Evolutionary conservation across 2,329 filamentous ascomycete genomes (phyloP), one percentile per base, ranked within the genome.

Genomic region (Pezicula radicicola): DNA sequence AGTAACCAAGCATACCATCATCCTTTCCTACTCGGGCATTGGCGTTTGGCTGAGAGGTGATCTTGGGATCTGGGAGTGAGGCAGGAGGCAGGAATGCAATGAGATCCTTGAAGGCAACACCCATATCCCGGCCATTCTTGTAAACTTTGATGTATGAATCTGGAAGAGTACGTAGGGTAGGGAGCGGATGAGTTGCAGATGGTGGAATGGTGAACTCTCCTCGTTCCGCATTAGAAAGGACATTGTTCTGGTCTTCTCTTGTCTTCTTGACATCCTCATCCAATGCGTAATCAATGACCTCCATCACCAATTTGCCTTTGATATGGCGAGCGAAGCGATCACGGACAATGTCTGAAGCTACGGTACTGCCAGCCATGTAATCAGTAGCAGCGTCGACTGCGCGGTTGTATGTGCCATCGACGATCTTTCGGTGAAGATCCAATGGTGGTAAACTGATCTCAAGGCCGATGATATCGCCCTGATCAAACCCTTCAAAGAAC

Each of bases 261-360:
- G 88, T 73, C 62, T 96, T 89, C 63, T 97, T 92, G 39, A 97
- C 83, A 59, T 95, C 88, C 67, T 96, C 95, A 10, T 87, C 88
- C 0, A 89, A 78, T 61, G 93, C 89, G 68, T 95, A 95, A 66
- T 96, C 91, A 58, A 91, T 88, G 66, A 90, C 88, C 71, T 97
- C 93, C 69, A 96, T 97, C 73, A 95, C 96, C 49, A 92, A 88
- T 68, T 95, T 91, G 40, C 88, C 85, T 70, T 96, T 97, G 75
- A 96, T 95, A 9, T 92, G 85, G 59, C 97, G 96, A 1, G 94
- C 92, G 42, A 97, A 91, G 46, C 94, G 89, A 69, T 99, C 95
- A 56, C 95, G 90, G 54, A 99, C 89, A 56, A 97, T 88, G 68
- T 97, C 94, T 15, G 83, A 73, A 0, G 81, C 80, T 55, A 82